Base-by-base conservation (phyloP, 2,329 filamentous ascomycete genomes). In the Scedosporium boydii region DNA sequence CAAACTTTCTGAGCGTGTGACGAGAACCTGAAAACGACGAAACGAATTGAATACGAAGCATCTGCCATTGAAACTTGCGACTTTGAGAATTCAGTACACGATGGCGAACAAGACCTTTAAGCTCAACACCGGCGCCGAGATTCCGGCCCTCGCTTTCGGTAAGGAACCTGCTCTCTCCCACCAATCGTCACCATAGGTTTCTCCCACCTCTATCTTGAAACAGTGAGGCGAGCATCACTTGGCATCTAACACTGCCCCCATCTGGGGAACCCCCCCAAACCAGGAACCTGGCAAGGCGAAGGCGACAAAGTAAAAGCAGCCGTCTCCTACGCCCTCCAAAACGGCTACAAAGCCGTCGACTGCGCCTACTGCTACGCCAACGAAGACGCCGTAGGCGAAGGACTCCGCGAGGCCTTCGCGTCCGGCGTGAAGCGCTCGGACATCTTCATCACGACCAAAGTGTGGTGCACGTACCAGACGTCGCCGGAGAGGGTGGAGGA, bases 361-460 rank as follows among this genome's bases (percentile, higher is more conserved):
- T 83, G 85, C 67, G 87, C 89, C 5, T 90, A 88, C 78, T 88
- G 87, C 76, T 91, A 91, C 75, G 87, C 81, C 68, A 93, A 96
- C 73, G 91, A 96, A 76, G 82, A 88, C 58, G 90, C 93, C 73
- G 91, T 96, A 16, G 91, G 91, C 66, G 78, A 87, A 71, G 91
- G 89, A 9, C 82, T 96, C 61, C 84, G 86, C 71, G 86, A 89
- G 62, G 90, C 88, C 34, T 85, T 93, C 69, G 80, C 78, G 27
- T 77, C 84, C 4, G 90, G 90, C 26, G 79, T 89, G 68, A 89
- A 87, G 81, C 84, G 91, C 65, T 84, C 89, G 72, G 89, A 96
- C 63, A 76, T 96, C 65, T 96, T 95, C 76, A 84, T 96, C 64
- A 89, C 90, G 62, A 91, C 87, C 69, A 96, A 96, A 81, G 82